Percentiles rank a stretch among this genome's conserved stretches.
Evolutionary conservation across 2,329 filamentous ascomycete species (phyloP).

Genomic region (Paramyrothecium sp.): DNA sequence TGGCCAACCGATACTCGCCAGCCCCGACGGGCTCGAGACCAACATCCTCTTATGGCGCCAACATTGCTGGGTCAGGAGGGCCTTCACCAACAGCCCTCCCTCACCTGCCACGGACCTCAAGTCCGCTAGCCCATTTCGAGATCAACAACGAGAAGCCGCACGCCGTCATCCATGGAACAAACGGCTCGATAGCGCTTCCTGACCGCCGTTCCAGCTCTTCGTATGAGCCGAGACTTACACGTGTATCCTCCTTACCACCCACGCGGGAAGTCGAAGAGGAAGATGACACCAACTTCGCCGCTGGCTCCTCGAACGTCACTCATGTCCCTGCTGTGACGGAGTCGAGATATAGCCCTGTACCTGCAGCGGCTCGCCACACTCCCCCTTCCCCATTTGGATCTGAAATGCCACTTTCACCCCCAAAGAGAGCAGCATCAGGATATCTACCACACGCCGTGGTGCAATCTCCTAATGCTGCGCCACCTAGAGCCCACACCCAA

Average conservation of each 20-base stretch:
- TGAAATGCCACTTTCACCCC: conserved; percentile 50
- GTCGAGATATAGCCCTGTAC: conserved; percentile 36
- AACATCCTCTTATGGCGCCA: conserved; percentile 38
- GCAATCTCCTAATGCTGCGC: conserved; percentile 48
- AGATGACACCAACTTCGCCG: conserved; percentile 31
- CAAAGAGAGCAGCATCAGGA: conserved; percentile 51
- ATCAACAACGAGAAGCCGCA: conserved; percentile 40
- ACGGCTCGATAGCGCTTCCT: conserved; percentile 38
- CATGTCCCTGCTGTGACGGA: conserved; percentile 24
- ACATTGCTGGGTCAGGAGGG: conserved; percentile 27
- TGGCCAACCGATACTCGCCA: conserved; percentile 53
- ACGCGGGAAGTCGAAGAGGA: conserved; percentile 64
- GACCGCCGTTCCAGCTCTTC: conserved; percentile 51
- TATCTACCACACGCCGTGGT: conserved; percentile 44
- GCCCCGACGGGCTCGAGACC: conserved; percentile 40
- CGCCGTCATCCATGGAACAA: conserved; percentile 12
- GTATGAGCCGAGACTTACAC: conserved; percentile 53
- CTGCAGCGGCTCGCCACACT: conserved; percentile 38
- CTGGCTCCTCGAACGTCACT: conserved; percentile 21
- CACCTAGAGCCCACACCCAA: conserved; percentile 60
- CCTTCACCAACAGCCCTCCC: conserved; percentile 45
- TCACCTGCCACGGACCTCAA: conserved; percentile 64
- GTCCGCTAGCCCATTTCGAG: conserved; percentile 64
- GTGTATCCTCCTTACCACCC: conserved; percentile 57
- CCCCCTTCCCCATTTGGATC: conserved; percentile 46